Evolutionary conservation across 2,329 filamentous ascomycete genomes (phyloP).

Genomic region (Penicillium occitanis): DNA sequence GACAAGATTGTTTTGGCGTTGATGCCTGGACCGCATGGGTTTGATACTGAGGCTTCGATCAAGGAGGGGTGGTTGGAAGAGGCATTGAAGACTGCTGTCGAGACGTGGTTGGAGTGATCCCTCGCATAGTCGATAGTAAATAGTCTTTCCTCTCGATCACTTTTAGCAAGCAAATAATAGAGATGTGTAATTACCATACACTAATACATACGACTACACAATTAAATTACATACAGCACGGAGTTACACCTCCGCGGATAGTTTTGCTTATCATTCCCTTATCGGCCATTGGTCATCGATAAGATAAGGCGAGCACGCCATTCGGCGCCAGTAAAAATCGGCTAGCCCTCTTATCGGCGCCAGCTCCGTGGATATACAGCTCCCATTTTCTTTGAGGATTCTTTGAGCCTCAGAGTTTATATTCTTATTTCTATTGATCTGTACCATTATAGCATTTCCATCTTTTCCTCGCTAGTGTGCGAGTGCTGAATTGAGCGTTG

Average conservation of each 20-base stretch:
- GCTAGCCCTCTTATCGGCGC: background rate
- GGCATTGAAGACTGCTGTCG: slow-evolving; percentile 15
- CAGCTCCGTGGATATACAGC: background rate
- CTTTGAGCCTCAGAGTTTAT: background rate
- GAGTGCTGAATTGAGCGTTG: background rate
- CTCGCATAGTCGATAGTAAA: too few species aligned
- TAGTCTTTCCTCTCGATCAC: background rate
- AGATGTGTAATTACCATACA: background rate
- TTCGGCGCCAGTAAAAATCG: slow-evolving; percentile 3
- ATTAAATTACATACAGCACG: background rate
- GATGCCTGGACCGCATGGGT: slow-evolving; percentile 40
- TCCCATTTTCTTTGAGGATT: too few species aligned
- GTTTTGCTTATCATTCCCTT: background rate
- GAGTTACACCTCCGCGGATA: slow-evolving; percentile 5
- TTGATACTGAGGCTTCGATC: slow-evolving; percentile 29
- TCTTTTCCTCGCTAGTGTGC: background rate
- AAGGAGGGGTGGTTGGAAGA: slow-evolving; percentile 16
- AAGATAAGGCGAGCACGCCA: slow-evolving; percentile 11
- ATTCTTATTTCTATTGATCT: background rate
- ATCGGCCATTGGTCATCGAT: background rate
- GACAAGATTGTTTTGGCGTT: slow-evolving; percentile 30
- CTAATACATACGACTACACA: background rate
- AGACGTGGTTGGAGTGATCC: slow-evolving; percentile 19
- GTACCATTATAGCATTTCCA: background rate
- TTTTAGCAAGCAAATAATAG: slow-evolving; percentile 2